Conservation (phyloP, 1,284 basidiomycete species). For the Sporisorium graminicola region DNA sequence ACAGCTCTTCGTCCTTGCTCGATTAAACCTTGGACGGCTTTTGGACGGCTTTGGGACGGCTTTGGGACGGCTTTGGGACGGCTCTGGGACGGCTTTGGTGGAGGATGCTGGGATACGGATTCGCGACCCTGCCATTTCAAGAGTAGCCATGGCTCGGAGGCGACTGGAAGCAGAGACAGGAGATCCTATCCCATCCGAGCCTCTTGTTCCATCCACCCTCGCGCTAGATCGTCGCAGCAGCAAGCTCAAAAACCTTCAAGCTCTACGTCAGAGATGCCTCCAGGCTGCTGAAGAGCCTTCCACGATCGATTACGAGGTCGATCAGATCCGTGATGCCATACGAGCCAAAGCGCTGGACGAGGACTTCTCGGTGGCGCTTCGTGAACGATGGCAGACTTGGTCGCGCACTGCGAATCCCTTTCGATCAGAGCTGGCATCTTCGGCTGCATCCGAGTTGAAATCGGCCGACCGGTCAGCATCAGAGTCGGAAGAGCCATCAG, state of each 20-base stretch:
- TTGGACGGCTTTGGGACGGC: no score
- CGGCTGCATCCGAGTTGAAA: slow-evolving; percentile 26
- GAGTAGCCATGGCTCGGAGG: slow-evolving; percentile 10
- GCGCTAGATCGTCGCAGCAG: slow-evolving; percentile 24
- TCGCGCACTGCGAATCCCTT: slow-evolving; percentile 36
- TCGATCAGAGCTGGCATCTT: slow-evolving; percentile 32
- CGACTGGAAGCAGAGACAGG: neutral
- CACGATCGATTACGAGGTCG: slow-evolving; percentile 32
- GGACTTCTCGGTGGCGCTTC: slow-evolving; percentile 39
- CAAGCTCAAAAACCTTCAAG: slow-evolving; percentile 14
- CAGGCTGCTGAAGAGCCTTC: slow-evolving; percentile 7
- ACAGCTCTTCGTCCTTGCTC: neutral
- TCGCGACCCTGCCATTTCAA: neutral
- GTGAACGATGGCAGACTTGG: slow-evolving; percentile 52
- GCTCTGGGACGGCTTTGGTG: neutral
- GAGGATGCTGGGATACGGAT: neutral
- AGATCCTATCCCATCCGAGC: slow-evolving; percentile 28
- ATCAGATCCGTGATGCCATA: slow-evolving; percentile 17
- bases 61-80: no score
- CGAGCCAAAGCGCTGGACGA: slow-evolving; percentile 32
- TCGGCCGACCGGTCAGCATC: slow-evolving; percentile 5
- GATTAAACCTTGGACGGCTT: neutral
- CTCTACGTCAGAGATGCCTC: slow-evolving; percentile 7
- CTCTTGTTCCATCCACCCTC: slow-evolving; percentile 9
- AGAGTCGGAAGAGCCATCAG: slow-evolving; percentile 11